These are phyloP conservation scores for Penicillium daleae DNA, from an alignment of 495 filamentous ascomycete genomes.

Conservation along the genomic window DNA sequence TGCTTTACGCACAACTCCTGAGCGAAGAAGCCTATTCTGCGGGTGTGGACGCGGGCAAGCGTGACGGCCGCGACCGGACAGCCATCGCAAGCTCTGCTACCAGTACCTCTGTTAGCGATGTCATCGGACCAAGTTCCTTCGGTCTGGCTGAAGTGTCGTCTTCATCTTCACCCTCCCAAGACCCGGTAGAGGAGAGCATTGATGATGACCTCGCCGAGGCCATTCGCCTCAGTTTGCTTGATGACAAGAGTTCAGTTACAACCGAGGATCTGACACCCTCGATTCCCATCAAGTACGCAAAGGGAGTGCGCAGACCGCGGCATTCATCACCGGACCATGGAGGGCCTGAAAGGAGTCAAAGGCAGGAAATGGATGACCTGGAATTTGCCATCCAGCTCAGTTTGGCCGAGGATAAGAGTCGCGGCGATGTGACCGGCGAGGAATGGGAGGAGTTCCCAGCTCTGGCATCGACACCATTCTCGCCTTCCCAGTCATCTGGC, in stretches of 20 bases:
- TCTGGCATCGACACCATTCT: constrained; percentile 49
- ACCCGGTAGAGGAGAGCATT: constrained; percentile 57
- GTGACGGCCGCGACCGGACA: constrained; percentile 37
- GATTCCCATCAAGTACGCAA: constrained; percentile 58
- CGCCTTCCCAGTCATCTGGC: constrained; percentile 45
- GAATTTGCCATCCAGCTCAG: constrained; percentile 85
- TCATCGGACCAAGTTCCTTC: constrained; percentile 52
- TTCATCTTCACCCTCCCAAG: constrained; percentile 44
- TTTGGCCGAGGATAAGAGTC: constrained; percentile 74
- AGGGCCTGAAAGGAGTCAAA: constrained; percentile 41
- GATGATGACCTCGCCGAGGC: constrained; percentile 81
- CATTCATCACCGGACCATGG: constrained; percentile 29
- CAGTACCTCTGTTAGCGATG: constrained; percentile 49
- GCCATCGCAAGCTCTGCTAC: constrained; percentile 52
- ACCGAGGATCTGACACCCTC: constrained; percentile 41
- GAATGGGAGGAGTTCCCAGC: constrained; percentile 62
- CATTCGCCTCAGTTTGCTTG: constrained; percentile 75
- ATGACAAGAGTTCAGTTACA: constrained; percentile 35
- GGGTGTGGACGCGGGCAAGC: constrained; percentile 58
- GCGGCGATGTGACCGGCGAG: constrained; percentile 31
- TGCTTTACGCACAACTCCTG: constrained; percentile 86
- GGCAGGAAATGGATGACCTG: constrained; percentile 70
- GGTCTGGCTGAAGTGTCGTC: constrained; percentile 50
- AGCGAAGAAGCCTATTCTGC: constrained; percentile 74
- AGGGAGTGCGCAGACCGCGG: constrained; percentile 24